Evolutionary conservation across 176 grass and related monocot species (phyloP).

Genomic region (Aegilops speltoides): DNA sequence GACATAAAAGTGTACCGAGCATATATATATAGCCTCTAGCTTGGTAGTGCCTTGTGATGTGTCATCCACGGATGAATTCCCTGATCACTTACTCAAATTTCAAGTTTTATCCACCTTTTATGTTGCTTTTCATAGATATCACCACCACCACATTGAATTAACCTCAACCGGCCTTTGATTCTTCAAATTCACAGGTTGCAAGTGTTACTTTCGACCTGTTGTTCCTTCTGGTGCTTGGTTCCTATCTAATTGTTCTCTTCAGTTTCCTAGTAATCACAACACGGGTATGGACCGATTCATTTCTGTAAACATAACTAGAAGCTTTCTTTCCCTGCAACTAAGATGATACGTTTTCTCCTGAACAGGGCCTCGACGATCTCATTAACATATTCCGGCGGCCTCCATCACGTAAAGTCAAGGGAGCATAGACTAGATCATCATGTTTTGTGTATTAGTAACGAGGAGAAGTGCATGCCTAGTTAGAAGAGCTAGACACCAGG

Average conservation of each 20-base stretch:
- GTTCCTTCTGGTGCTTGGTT: constrained; percentile 77
- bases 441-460: constrained; percentile 42
- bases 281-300: constrained; percentile 52
- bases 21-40: neutral
- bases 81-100: constrained; percentile 6
- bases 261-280: constrained; percentile 95
- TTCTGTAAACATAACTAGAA: neutral
- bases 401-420: constrained; percentile 77
- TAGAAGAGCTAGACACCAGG: constrained; percentile 52
- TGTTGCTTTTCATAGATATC: neutral
- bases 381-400: constrained; percentile 95
- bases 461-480: constrained; percentile 31
- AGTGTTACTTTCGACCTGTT: constrained; percentile 93
- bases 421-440: constrained; percentile 52
- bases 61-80: neutral
- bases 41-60: neutral
- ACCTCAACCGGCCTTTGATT: constrained; percentile 14
- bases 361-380: constrained; percentile 95
- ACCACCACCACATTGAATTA: neutral
- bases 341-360: neutral
- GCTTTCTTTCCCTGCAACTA: neutral
- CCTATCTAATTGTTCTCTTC: constrained; percentile 94
- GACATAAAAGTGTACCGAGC: neutral
- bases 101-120: neutral
- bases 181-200: constrained; percentile 58